phyloP scores from a whole-genome alignment of 495 filamentous ascomycete species.

The Aeminium ludgeri region DNA sequence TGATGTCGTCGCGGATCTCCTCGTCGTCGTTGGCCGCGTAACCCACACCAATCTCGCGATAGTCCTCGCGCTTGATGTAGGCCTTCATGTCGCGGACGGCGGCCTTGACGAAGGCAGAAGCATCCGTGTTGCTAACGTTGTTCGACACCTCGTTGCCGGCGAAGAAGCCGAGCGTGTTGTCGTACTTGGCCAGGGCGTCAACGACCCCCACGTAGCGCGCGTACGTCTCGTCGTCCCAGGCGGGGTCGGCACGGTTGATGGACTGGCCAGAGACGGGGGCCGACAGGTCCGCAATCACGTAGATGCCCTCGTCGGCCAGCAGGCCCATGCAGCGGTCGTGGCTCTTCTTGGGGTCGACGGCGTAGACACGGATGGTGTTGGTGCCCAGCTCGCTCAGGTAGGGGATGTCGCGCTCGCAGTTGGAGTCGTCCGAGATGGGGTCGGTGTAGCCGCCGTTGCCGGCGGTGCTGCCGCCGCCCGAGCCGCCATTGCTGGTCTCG shows the following conservation, averaged over 20 bases:
- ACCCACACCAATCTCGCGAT: slow-evolving; percentile 71
- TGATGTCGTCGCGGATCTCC: slow-evolving; percentile 58
- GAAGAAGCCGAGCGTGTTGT: slow-evolving; percentile 88
- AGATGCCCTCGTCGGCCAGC: slow-evolving; percentile 76
- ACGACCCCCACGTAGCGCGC: slow-evolving; percentile 68
- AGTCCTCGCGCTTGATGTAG: slow-evolving; percentile 66
- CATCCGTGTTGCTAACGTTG: slow-evolving; percentile 58
- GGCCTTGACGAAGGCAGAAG: slow-evolving; percentile 87
- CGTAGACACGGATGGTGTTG: slow-evolving; percentile 88
- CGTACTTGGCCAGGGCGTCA: slow-evolving; percentile 60
- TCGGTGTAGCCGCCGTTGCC: slow-evolving; percentile 33
- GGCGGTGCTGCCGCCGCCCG: background rate
- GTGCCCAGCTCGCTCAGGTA: slow-evolving; percentile 57
- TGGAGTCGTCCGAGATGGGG: slow-evolving; percentile 52
- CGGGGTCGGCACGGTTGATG: slow-evolving; percentile 63
- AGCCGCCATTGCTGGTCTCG: slow-evolving; percentile 26
- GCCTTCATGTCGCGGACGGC: slow-evolving; percentile 87
- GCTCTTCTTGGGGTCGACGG: slow-evolving; percentile 61
- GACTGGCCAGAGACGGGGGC: slow-evolving; percentile 60
- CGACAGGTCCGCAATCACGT: slow-evolving; percentile 78
- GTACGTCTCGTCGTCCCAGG: slow-evolving; percentile 62
- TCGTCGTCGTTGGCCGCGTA: slow-evolving; percentile 89
- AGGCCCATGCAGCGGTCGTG: slow-evolving; percentile 75
- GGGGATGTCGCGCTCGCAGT: slow-evolving; percentile 73
- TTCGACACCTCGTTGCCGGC: slow-evolving; percentile 95